Percentiles rank a stretch among this genome's conserved stretches.
Conservation (phyloP, 2,329 filamentous ascomycete species). For the Westerdykella aurantiaca region DNA sequence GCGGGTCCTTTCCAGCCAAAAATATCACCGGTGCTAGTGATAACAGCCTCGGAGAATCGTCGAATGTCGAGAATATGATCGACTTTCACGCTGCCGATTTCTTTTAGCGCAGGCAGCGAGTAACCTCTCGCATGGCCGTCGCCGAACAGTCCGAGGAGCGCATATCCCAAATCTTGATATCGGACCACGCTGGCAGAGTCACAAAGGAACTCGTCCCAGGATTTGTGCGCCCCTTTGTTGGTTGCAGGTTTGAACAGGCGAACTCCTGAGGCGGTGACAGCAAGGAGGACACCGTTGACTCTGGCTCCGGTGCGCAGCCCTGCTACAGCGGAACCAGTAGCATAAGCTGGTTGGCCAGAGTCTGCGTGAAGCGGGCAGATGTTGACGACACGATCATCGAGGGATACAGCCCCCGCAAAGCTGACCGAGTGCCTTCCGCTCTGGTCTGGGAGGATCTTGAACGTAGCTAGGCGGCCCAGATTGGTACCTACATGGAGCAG, state of each 20-base stretch:
- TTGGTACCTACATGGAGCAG: conserved; percentile 87
- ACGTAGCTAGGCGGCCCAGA: conserved; percentile 74
- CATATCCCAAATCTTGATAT: conserved; percentile 68
- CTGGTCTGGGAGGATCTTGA: conserved; percentile 75
- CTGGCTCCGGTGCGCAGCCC: conserved; percentile 68
- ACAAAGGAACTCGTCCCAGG: conserved; percentile 78
- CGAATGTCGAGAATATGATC: conserved; percentile 64
- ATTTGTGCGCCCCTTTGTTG: conserved; percentile 85
- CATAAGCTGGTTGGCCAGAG: conserved; percentile 67
- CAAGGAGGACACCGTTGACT: conserved; percentile 75
- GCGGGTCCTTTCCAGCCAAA: conserved; percentile 85
- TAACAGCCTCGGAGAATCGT: conserved; percentile 62
- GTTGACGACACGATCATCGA: conserved; percentile 65
- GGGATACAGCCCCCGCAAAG: conserved; percentile 60
- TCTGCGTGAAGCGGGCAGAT: conserved; percentile 76
- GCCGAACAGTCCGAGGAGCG: conserved; percentile 77
- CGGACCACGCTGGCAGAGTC: conserved; percentile 73
- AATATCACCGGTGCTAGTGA: conserved; percentile 74
- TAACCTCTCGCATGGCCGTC: conserved; percentile 75
- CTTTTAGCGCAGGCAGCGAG: conserved; percentile 80
- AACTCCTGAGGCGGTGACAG: conserved; percentile 66
- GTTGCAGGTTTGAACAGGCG: conserved; percentile 81
- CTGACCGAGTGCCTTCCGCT: conserved; percentile 66
- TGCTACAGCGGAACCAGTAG: conserved; percentile 69
- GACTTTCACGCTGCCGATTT: conserved; percentile 65